Evolutionary conservation across 2,329 filamentous ascomycete species (phyloP).

Genomic region (Botryotinia convoluta): DNA sequence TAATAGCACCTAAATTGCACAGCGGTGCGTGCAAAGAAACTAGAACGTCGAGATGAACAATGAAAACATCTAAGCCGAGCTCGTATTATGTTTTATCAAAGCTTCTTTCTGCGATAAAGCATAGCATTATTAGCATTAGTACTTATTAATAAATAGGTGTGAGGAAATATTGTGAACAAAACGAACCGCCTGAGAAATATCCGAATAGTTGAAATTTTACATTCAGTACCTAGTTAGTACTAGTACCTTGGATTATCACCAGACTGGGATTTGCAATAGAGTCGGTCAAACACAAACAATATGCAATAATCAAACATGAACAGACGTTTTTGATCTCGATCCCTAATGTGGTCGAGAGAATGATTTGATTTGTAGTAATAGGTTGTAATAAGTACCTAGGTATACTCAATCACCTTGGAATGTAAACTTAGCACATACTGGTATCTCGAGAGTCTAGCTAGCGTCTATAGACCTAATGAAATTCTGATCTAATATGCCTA

Average conservation of each 20-base stretch:
- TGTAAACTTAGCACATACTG: background rate
- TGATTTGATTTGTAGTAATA: background rate
- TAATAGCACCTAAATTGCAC: background rate
- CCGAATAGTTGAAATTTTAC: background rate
- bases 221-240: background rate
- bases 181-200: background rate
- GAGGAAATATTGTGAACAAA: background rate
- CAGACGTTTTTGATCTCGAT: background rate
- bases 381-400: too few species aligned
- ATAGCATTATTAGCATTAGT: background rate
- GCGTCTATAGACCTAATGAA: background rate
- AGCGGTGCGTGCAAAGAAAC: background rate
- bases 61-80: background rate
- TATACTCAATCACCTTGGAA: too few species aligned
- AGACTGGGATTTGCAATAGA: background rate
- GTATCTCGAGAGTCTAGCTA: background rate
- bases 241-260: background rate
- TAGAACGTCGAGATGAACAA: background rate
- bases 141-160: background rate
- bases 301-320: background rate
- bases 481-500: background rate
- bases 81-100: background rate
- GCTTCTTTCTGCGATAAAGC: background rate
- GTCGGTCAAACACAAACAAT: background rate
- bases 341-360: background rate